Percentiles rank a stretch among this genome's conserved stretches.
These are phyloP conservation scores for Crucibulum laeve DNA, from an alignment of 768 basidiomycete species.

Conservation along the genomic window DNA sequence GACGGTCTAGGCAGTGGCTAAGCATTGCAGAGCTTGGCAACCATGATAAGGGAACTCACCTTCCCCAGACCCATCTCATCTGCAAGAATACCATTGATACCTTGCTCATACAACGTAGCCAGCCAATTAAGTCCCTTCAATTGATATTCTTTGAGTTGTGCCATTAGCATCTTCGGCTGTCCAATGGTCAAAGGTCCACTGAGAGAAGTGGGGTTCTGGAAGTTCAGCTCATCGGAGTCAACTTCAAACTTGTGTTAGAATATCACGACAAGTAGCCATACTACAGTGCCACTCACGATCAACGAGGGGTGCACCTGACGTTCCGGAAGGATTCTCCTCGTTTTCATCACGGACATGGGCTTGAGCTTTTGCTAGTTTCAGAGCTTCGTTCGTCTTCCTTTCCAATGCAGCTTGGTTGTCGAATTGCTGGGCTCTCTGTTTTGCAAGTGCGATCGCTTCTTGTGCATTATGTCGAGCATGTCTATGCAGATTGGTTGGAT, in stretches of 20 bases:
- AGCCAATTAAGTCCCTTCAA: conserved; percentile 98
- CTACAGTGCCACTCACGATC: conserved; percentile 80
- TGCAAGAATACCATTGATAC: conserved; percentile 98
- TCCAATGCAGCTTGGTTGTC: conserved; percentile 80
- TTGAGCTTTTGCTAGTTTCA: conserved; percentile 60
- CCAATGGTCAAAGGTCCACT: conserved; percentile 80
- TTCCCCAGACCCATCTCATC: conserved; percentile 98
- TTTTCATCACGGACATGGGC: conserved; percentile 40
- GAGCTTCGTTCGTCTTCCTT: conserved; percentile 75
- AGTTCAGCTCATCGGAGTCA: conserved; percentile 96
- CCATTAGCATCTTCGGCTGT: conserved; percentile 95
- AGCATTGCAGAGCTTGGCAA: background rate
- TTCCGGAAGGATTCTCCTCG: conserved; percentile 27
- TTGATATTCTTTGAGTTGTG: conserved; percentile 97
- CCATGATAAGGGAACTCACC: conserved; percentile 30
- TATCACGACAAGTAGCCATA: too few species aligned
- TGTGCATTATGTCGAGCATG: conserved; percentile 90
- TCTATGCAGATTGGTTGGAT: conserved; percentile 77
- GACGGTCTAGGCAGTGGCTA: conserved; percentile 61
- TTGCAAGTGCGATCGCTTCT: conserved; percentile 78
- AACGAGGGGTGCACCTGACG: conserved; percentile 47
- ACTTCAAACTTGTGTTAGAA: conserved; percentile 42
- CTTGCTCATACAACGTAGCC: conserved; percentile 95
- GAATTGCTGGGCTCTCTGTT: conserved; percentile 77
- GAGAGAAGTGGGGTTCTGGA: conserved; percentile 95